Percentiles rank a stretch among this genome's conserved stretches.
phyloP scores from a whole-genome alignment of 257 asterid species.

The Datura wrightii region DNA sequence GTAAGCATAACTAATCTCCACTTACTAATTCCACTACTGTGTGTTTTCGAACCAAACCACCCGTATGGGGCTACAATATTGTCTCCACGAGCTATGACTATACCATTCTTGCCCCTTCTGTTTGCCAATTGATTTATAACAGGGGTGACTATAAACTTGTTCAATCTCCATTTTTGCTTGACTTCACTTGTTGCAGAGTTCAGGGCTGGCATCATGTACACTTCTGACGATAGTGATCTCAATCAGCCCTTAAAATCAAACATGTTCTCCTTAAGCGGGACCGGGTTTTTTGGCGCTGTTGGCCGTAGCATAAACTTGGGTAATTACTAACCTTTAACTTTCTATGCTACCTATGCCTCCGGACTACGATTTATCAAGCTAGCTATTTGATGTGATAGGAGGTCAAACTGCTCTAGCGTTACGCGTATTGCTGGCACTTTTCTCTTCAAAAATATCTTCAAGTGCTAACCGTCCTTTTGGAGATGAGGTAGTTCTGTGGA shows the following conservation, averaged over 20 bases:
- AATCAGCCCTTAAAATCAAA: constrained; percentile 63
- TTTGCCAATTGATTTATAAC: neutral
- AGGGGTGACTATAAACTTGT: neutral
- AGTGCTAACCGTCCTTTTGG: constrained; percentile 81
- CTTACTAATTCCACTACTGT: neutral
- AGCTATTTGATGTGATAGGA: constrained; percentile 47
- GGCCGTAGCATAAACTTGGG: constrained; percentile 93
- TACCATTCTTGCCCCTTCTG: neutral
- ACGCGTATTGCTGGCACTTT: constrained; percentile 75
- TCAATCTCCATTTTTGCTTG: constrained; percentile 48
- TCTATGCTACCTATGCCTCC: neutral
- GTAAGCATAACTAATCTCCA: no score
- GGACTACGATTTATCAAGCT: neutral
- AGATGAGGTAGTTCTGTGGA: constrained; percentile 62
- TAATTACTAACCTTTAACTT: constrained; percentile 37
- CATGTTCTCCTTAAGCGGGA: constrained; percentile 82
- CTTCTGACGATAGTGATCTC: constrained; percentile 54
- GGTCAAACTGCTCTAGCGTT: constrained; percentile 90
- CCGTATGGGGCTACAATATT: neutral
- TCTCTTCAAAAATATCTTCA: constrained; percentile 83
- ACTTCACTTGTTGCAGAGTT: constrained; percentile 69
- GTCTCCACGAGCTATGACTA: neutral
- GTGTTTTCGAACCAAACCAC: neutral
- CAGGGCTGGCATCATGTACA: constrained; percentile 98
- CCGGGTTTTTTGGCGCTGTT: constrained; percentile 79